phyloP scores from a whole-genome alignment of 1,284 basidiomycete genomes.

The Moesziomyces sp. region DNA sequence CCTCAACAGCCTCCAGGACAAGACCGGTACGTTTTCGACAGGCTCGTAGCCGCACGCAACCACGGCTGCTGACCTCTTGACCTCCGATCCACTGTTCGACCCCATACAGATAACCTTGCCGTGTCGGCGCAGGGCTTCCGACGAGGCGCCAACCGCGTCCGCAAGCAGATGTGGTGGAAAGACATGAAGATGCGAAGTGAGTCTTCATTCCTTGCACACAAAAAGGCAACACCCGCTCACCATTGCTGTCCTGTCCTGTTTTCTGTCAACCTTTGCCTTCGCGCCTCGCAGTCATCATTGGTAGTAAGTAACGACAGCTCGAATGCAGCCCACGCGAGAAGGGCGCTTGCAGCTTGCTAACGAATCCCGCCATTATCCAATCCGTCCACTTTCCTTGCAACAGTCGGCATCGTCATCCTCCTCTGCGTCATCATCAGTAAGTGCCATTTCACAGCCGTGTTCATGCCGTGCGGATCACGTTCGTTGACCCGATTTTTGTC shows the following conservation, averaged over 20 bases:
- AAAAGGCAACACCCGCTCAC: slow-evolving; percentile 1
- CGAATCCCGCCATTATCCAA: no score
- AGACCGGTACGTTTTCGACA: slow-evolving; percentile 82
- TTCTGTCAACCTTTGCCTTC: background rate
- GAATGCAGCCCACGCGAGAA: background rate
- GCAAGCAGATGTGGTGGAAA: slow-evolving; percentile 82
- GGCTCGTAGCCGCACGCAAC: no score
- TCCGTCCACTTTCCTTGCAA: background rate
- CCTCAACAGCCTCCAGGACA: slow-evolving; percentile 93
- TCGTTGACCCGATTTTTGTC: background rate
- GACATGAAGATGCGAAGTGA: slow-evolving; percentile 54
- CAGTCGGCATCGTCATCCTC: slow-evolving; percentile 64
- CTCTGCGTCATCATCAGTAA: slow-evolving; percentile 66
- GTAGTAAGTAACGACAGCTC: slow-evolving; percentile 10
- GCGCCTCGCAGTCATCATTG: slow-evolving; percentile 36
- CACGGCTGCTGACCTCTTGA: slow-evolving; percentile 2
- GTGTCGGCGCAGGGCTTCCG: slow-evolving; percentile 99
- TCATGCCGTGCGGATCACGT: background rate
- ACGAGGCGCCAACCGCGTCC: slow-evolving; percentile 93
- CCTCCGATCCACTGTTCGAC: background rate
- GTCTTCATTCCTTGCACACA: background rate
- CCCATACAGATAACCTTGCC: slow-evolving; percentile 85
- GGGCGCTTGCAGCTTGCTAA: background rate
- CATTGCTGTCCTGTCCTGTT: background rate
- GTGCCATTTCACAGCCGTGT: slow-evolving; percentile 10